These are phyloP conservation scores for Digitaria exilis DNA, from an alignment of 202 grass and related monocot species.

Conservation along the genomic window DNA sequence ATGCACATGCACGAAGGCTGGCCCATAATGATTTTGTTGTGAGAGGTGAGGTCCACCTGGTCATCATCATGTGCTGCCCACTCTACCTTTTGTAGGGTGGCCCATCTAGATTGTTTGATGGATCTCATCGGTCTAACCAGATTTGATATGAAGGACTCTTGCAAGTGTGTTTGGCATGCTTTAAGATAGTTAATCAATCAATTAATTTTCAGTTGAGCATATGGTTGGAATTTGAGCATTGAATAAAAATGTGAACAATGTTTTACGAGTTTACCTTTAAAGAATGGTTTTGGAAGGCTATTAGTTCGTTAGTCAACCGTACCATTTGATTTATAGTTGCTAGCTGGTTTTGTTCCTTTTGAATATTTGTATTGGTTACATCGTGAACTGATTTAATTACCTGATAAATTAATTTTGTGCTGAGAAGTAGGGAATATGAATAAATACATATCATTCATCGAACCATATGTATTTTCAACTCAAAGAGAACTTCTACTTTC, in stretches of 20 bases:
- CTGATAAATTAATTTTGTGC: background rate
- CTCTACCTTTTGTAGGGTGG: constrained; percentile 60
- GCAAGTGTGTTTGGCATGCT: constrained; percentile 20
- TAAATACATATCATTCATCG: background rate
- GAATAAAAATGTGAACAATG: background rate
- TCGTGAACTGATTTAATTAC: background rate
- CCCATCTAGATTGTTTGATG: constrained; percentile 48
- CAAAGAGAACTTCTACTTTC: background rate
- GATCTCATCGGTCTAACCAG: constrained; percentile 40
- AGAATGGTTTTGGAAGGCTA: background rate
- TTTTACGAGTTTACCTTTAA: background rate
- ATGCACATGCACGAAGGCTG: constrained; percentile 39
- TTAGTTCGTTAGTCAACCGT: background rate
- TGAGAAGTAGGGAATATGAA: background rate
- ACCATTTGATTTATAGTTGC: background rate
- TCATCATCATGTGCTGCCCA: constrained; percentile 54
- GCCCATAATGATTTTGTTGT: constrained; percentile 45
- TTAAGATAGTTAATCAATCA: background rate
- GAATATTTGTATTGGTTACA: background rate
- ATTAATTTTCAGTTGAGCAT: background rate
- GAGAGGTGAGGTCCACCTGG: constrained; percentile 40
- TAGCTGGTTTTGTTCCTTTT: background rate
- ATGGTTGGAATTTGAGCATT: background rate
- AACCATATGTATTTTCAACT: background rate
- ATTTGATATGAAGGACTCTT: constrained; percentile 13